Conservation (phyloP, 202 grass and related monocot genomes). For the Setaria italica region DNA sequence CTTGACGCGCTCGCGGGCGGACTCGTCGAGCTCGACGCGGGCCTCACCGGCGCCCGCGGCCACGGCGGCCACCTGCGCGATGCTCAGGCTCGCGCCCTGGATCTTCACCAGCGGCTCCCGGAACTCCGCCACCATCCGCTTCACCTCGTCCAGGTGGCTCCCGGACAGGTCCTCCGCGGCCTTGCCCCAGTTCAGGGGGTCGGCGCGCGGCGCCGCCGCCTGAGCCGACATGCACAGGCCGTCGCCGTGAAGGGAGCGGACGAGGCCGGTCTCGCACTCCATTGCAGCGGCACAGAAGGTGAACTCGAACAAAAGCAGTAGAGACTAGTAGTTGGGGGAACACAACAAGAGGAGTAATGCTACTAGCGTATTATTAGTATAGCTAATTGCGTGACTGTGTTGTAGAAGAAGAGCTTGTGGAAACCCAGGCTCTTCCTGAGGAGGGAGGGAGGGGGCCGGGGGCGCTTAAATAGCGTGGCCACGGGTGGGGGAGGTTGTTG, state of each 20-base stretch:
- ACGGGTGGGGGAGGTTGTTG: slow-evolving; percentile 48
- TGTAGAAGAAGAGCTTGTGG: slow-evolving; percentile 61
- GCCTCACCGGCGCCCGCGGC: slow-evolving; percentile 51
- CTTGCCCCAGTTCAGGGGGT: slow-evolving; percentile 79
- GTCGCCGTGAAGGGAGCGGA: slow-evolving; percentile 52
- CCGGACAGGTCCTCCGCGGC: slow-evolving; percentile 64
- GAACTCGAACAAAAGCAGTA: not conserved
- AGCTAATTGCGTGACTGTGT: not conserved
- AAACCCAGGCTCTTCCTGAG: slow-evolving; percentile 62
- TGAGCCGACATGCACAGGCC: slow-evolving; percentile 48
- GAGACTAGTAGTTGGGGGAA: not conserved
- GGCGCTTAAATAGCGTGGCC: slow-evolving; percentile 62
- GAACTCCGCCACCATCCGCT: slow-evolving; percentile 81
- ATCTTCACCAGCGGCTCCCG: slow-evolving; percentile 60
- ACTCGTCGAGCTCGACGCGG: slow-evolving; percentile 68
- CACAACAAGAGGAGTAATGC: not conserved
- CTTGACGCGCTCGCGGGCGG: slow-evolving; percentile 64
- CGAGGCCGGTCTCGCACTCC: slow-evolving; percentile 55
- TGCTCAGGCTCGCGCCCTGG: slow-evolving; percentile 75
- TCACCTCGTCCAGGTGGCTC: slow-evolving; percentile 85
- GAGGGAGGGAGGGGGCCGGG: slow-evolving; percentile 8
- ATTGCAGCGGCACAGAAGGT: not conserved
- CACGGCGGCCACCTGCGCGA: slow-evolving; percentile 69
- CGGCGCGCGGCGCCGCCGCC: slow-evolving; percentile 39
- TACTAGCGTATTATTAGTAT: not conserved